Conservation (phyloP, 2,329 filamentous ascomycete genomes). For the Epichloe bromicola region DNA sequence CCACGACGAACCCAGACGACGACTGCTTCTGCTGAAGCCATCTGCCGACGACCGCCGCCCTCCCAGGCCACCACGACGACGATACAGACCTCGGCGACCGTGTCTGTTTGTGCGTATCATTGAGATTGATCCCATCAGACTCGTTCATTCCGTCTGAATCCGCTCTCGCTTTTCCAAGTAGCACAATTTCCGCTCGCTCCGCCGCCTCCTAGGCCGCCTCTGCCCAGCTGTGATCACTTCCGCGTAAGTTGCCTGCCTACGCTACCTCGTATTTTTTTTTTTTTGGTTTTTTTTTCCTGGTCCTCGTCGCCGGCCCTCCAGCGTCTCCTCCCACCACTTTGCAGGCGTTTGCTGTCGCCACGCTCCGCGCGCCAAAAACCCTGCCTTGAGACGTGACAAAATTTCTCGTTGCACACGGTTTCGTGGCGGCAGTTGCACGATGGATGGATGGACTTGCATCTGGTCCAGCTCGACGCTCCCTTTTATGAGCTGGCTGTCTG, state of each 20-base stretch:
- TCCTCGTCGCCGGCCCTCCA: background rate
- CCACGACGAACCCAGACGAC: background rate
- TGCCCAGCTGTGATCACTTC: slow-evolving; percentile 26
- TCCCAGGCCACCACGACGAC: slow-evolving; percentile 21
- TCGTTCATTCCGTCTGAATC: background rate
- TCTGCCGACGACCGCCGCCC: slow-evolving; percentile 17
- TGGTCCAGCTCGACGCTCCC: background rate
- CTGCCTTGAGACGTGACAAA: too few species aligned
- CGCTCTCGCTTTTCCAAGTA: background rate
- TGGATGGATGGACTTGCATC: background rate
- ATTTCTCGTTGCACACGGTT: background rate
- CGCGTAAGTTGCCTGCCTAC: slow-evolving; percentile 4
- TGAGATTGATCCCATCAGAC: background rate
- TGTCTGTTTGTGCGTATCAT: slow-evolving; percentile 3
- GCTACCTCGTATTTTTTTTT: slow-evolving; percentile 3
- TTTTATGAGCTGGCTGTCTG: background rate
- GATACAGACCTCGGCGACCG: slow-evolving; percentile 10
- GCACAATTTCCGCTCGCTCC: slow-evolving; percentile 6
- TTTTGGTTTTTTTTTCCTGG: background rate
- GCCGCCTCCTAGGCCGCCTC: slow-evolving; percentile 9
- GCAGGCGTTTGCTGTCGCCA: background rate
- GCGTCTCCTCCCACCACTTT: slow-evolving; percentile 1
- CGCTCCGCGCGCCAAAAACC: too few species aligned
- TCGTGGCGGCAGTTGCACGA: background rate
- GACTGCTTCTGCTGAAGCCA: slow-evolving; percentile 8